phyloP scores from a whole-genome alignment of 495 filamentous ascomycete genomes.

The Trichocladium uniseriatum region DNA sequence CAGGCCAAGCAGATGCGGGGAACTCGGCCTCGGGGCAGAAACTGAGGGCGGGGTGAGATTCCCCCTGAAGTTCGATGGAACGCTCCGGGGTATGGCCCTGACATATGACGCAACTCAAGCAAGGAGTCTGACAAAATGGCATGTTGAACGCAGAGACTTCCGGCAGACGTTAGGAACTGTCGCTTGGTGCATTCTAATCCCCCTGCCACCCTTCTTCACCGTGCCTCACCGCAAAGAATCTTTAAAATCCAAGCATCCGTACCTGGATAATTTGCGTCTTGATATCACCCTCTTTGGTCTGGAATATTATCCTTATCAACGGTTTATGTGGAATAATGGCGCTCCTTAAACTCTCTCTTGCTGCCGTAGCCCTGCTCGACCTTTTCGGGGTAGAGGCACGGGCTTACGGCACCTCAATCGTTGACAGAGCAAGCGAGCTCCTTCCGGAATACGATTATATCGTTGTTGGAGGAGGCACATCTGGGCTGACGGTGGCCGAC shows the following conservation, averaged over 20 bases:
- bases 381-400: neutral
- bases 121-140: neutral
- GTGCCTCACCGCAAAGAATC: too few species aligned
- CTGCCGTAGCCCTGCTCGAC: neutral
- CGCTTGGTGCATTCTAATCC: neutral
- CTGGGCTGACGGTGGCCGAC: constrained; percentile 37
- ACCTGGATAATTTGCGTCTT: too few species aligned
- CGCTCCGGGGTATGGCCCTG: too few species aligned
- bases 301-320: neutral
- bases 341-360: neutral
- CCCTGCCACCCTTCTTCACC: too few species aligned
- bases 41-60: too few species aligned
- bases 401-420: neutral
- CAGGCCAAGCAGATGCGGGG: too few species aligned
- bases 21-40: too few species aligned
- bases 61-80: too few species aligned
- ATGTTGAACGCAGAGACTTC: neutral
- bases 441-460: constrained; percentile 25
- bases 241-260: too few species aligned
- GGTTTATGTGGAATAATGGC: neutral
- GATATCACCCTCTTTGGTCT: too few species aligned
- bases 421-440: neutral
- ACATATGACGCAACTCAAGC: neutral
- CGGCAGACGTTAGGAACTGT: constrained; percentile 5
- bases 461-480: constrained; percentile 34